Evolutionary conservation across 352 stramenopile genomes (phyloP).

Genomic region (Elongisporangium senticosum): DNA sequence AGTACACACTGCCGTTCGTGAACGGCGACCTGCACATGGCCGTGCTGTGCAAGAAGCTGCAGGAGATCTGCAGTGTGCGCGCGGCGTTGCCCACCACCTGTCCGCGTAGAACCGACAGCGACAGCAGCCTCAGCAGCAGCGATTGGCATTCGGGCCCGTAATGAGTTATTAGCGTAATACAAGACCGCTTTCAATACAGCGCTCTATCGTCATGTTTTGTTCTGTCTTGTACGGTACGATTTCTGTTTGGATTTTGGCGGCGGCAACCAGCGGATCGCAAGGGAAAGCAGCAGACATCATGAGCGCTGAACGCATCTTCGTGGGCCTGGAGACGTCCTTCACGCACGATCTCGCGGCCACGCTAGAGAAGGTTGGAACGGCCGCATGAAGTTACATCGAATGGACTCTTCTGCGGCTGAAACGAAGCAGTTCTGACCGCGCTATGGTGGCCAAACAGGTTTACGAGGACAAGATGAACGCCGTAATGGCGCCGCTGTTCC

Average conservation of each 20-base stretch:
- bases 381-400: not conserved
- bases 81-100: not conserved
- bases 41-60: slow-evolving; percentile 16
- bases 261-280: slow-evolving; percentile 1
- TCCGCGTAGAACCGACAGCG: not conserved
- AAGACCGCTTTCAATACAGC: not conserved
- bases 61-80: not conserved
- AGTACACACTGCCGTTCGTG: slow-evolving; percentile 29
- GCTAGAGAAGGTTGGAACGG: slow-evolving; percentile 40
- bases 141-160: not conserved
- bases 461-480: slow-evolving; percentile 78
- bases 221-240: not conserved
- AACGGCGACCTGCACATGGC: slow-evolving; percentile 46
- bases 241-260: not conserved
- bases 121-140: not conserved
- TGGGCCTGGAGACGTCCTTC: slow-evolving; percentile 74
- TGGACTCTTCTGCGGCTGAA: not conserved
- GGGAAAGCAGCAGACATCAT: slow-evolving; percentile 4
- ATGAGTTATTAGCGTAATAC: not conserved
- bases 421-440: slow-evolving; percentile 1
- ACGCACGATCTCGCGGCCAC: slow-evolving; percentile 56
- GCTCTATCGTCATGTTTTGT: not conserved
- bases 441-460: slow-evolving; percentile 22
- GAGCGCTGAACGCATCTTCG: slow-evolving; percentile 55
- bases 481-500: slow-evolving; percentile 75